phyloP scores from a whole-genome alignment of 2,329 filamentous ascomycete species.

The Calycina marina region DNA sequence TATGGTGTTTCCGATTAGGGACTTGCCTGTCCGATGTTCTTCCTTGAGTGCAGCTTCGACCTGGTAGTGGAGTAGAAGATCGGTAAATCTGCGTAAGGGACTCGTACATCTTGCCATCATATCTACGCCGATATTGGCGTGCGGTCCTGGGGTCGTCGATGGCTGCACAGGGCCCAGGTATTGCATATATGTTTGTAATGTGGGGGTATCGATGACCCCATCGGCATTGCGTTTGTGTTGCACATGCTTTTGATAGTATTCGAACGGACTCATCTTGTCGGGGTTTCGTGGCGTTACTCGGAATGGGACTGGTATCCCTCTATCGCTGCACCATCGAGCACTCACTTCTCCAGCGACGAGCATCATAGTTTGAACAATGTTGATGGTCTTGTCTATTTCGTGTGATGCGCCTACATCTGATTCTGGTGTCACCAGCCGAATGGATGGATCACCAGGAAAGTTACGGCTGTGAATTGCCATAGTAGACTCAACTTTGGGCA shows the following conservation, averaged over 20 bases:
- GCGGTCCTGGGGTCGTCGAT: constrained; percentile 35
- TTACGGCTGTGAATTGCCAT: neutral
- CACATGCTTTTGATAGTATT: constrained; percentile 14
- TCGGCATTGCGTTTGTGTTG: constrained; percentile 12
- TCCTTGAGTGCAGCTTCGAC: constrained; percentile 41
- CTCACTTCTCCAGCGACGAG: constrained; percentile 46
- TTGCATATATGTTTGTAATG: constrained; percentile 14
- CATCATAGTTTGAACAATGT: constrained; percentile 38
- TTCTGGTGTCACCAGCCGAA: constrained; percentile 9
- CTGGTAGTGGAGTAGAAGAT: constrained; percentile 53
- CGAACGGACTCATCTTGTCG: constrained; percentile 12
- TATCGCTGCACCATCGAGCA: constrained; percentile 43
- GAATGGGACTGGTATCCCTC: constrained; percentile 44
- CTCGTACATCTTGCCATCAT: constrained; percentile 51
- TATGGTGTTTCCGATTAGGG: constrained; percentile 22
- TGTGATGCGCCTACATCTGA: neutral
- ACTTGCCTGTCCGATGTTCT: constrained; percentile 25
- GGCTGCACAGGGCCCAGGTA: constrained; percentile 37
- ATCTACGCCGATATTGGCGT: constrained; percentile 42
- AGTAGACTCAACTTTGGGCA: neutral
- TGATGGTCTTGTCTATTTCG: constrained; percentile 11
- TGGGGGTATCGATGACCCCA: constrained; percentile 5
- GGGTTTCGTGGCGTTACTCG: constrained; percentile 23
- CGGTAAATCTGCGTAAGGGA: constrained; percentile 48
- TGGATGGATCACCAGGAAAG: constrained; percentile 15